A percentile compares a stretch with the other conserved stretches of the same genome.
These are phyloP conservation scores for Annulohypoxylon bovei DNA, from an alignment of 495 filamentous ascomycete genomes.

Conservation along the genomic window DNA sequence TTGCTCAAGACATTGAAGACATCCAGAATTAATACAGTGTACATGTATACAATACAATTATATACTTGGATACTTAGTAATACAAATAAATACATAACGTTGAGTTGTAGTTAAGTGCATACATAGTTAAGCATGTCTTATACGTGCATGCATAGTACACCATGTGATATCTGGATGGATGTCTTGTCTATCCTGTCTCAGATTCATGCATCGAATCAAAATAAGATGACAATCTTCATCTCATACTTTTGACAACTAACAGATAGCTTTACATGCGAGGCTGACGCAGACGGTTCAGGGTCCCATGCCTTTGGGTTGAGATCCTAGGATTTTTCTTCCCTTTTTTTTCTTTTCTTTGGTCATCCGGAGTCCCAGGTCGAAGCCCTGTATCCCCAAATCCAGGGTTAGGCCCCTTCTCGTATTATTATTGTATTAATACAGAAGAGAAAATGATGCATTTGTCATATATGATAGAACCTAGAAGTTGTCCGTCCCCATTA, in stretches of 20 bases:
- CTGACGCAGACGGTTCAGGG: background rate
- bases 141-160: background rate
- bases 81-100: background rate
- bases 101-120: background rate
- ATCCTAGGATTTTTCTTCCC: background rate
- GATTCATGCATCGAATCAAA: background rate
- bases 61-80: background rate
- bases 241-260: background rate
- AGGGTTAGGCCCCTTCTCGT: background rate
- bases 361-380: background rate
- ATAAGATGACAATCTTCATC: constrained; percentile 1
- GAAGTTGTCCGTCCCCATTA: background rate
- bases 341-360: background rate
- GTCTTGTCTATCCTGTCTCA: background rate
- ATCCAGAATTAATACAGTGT: background rate
- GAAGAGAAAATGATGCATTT: background rate
- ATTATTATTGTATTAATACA: background rate
- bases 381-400: background rate
- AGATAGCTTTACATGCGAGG: background rate
- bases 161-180: background rate
- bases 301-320: background rate
- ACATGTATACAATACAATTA: background rate
- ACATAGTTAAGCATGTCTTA: background rate
- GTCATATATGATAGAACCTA: background rate
- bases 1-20: background rate